Evolutionary conservation across 257 asterid genomes (phyloP).

Genomic region (Craterostigma plantagineum): DNA sequence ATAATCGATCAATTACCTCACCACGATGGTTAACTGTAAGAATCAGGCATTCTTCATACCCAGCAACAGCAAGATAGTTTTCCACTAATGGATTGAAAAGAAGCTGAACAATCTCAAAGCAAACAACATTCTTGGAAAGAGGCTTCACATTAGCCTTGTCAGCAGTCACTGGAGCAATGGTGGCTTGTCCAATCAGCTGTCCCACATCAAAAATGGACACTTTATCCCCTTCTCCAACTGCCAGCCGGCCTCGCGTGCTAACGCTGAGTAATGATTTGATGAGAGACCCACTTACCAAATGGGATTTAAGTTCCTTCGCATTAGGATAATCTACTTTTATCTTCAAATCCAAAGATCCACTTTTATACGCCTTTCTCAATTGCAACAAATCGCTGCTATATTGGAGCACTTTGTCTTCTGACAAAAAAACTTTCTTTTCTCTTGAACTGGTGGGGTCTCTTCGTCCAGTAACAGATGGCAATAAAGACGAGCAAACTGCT

Average conservation of each 20-base stretch:
- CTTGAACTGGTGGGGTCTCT: conserved; percentile 48
- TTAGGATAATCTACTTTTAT: conserved; percentile 88
- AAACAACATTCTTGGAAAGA: conserved; percentile 82
- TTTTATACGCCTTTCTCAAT: conserved; percentile 91
- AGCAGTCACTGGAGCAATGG: conserved; percentile 87
- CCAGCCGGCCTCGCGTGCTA: conserved; percentile 80
- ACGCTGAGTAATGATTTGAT: conserved; percentile 87
- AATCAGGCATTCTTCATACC: conserved; percentile 98
- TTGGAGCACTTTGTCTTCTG: conserved; percentile 55
- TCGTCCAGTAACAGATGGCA: conserved; percentile 54
- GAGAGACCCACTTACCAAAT: conserved; percentile 84
- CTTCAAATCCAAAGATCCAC: conserved; percentile 95
- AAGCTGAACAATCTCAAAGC: conserved; percentile 91
- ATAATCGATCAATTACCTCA: conserved; percentile 89
- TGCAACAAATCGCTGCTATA: conserved; percentile 59
- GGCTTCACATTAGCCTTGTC: conserved; percentile 99
- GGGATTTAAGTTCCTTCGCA: conserved; percentile 90
- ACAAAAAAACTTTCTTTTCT: conserved; percentile 45
- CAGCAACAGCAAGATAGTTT: conserved; percentile 90
- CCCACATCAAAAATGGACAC: conserved; percentile 97
- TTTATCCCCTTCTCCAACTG: conserved; percentile 99
- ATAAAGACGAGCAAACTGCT: conserved; percentile 51
- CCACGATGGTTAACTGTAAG: conserved; percentile 93
- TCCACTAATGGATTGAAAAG: conserved; percentile 71
- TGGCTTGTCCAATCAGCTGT: conserved; percentile 95